Evolutionary conservation across 2,329 filamentous ascomycete species (phyloP).

Genomic region (Diaporthe sp.): DNA sequence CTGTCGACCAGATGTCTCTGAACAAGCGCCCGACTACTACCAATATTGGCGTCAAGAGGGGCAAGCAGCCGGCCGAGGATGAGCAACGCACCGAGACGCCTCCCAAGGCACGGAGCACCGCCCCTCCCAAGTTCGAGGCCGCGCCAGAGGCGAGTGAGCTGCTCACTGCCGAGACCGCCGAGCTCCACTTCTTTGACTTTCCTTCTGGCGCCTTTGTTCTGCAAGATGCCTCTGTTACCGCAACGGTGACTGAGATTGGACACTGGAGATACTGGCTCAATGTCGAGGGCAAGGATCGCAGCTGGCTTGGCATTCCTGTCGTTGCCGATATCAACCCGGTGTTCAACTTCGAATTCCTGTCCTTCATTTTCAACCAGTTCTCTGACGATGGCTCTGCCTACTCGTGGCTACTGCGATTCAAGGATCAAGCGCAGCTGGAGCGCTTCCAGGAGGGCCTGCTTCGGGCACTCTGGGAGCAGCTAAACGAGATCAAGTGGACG

Average conservation of each 20-base stretch:
- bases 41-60: conserved; percentile 63
- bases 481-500: conserved; percentile 94
- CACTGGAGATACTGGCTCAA: conserved; percentile 98
- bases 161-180: conserved; percentile 81
- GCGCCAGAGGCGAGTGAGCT: conserved; percentile 80
- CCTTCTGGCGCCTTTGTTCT: conserved; percentile 86
- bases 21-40: conserved; percentile 57
- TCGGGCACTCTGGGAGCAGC: conserved; percentile 95
- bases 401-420: conserved; percentile 96
- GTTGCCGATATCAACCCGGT: conserved; percentile 95
- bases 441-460: conserved; percentile 94
- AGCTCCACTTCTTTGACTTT: conserved; percentile 96
- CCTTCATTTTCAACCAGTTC: conserved; percentile 99
- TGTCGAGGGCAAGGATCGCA: conserved; percentile 79
- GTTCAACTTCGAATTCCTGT: conserved; percentile 99
- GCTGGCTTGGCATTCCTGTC: conserved; percentile 90
- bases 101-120: conserved; percentile 51
- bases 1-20: conserved; percentile 69
- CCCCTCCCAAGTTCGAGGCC: conserved; percentile 70
- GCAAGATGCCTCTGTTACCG: conserved; percentile 81
- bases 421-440: conserved; percentile 84
- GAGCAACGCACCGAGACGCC: conserved; percentile 46
- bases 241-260: conserved; percentile 87
- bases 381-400: conserved; percentile 88
- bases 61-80: conserved; percentile 44